Percentiles rank a stretch among this genome's conserved stretches.
Conservation (phyloP, 805 yeast species). For the Hanseniaspora lindneri region DNA sequence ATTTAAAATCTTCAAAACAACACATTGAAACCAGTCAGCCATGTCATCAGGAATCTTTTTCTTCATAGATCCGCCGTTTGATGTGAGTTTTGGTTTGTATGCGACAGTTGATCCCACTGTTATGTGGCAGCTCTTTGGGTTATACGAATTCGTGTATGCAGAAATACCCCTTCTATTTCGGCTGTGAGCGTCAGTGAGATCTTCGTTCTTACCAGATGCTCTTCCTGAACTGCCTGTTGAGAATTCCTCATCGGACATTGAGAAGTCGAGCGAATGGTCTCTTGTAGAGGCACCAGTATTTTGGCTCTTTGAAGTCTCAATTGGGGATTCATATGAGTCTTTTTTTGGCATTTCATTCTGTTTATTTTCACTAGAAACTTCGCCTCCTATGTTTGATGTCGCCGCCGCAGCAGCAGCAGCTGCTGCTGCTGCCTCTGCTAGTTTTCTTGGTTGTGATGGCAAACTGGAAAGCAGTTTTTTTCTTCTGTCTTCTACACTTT, state of each 20-base stretch:
- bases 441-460: slow-evolving; percentile 15
- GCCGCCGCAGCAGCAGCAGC: too few species aligned
- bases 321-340: too few species aligned
- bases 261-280: background rate
- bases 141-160: slow-evolving; percentile 6
- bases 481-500: slow-evolving; percentile 13
- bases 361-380: background rate
- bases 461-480: slow-evolving; percentile 9
- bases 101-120: slow-evolving; percentile 69
- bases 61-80: slow-evolving; percentile 14
- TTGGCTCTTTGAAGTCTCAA: background rate
- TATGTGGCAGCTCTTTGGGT: slow-evolving; percentile 7
- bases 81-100: slow-evolving; percentile 45
- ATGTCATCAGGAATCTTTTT: slow-evolving; percentile 41
- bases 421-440: slow-evolving; percentile 4
- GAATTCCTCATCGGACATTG: background rate
- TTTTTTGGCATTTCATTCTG: background rate
- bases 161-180: slow-evolving; percentile 9
- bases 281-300: background rate
- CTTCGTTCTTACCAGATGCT: slow-evolving; percentile 2
- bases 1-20: slow-evolving; percentile 57
- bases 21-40: slow-evolving; percentile 94
- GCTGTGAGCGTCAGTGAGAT: background rate
- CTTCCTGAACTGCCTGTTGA: background rate
- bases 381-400: too few species aligned